These are phyloP conservation scores for Carpinus fangiana DNA, from an alignment of 306 rosid genomes.

Conservation along the genomic window DNA sequence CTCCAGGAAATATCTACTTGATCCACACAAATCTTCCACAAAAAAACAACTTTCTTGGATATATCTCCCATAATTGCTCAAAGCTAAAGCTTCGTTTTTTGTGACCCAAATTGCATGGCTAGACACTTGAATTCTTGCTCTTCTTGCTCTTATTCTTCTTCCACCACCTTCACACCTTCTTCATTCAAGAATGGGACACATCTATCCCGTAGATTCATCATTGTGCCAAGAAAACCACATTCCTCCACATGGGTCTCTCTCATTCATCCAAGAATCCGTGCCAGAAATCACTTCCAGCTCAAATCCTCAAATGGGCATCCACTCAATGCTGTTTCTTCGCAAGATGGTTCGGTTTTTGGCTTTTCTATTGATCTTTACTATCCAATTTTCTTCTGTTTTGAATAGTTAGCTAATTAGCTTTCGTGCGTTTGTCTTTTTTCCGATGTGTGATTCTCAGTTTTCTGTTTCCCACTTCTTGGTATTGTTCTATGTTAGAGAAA, in stretches of 20 bases:
- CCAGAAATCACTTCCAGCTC: constrained; percentile 54
- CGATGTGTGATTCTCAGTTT: neutral
- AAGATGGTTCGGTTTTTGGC: constrained; percentile 59
- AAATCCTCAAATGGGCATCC: constrained; percentile 83
- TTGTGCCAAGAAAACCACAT: constrained; percentile 31
- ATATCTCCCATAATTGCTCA: constrained; percentile 11
- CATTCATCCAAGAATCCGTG: constrained; percentile 31
- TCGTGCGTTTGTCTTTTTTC: neutral
- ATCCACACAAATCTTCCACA: neutral
- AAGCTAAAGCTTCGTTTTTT: constrained; percentile 17
- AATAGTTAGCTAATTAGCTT: neutral
- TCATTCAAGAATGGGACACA: constrained; percentile 44
- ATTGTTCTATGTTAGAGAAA: neutral
- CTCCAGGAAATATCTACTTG: neutral
- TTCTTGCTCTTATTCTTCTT: constrained; percentile 53
- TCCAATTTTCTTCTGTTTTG: neutral
- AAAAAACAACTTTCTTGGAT: constrained; percentile 3
- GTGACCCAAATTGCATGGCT: constrained; percentile 54
- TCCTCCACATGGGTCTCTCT: constrained; percentile 41
- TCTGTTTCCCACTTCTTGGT: neutral
- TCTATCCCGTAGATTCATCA: constrained; percentile 31
- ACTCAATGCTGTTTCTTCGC: constrained; percentile 57
- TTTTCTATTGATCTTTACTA: neutral
- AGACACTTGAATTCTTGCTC: constrained; percentile 37
- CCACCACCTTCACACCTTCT: constrained; percentile 40